Evolutionary conservation across 2,329 filamentous ascomycete species (phyloP).

Genomic region (Emmonsiellopsis sp.): DNA sequence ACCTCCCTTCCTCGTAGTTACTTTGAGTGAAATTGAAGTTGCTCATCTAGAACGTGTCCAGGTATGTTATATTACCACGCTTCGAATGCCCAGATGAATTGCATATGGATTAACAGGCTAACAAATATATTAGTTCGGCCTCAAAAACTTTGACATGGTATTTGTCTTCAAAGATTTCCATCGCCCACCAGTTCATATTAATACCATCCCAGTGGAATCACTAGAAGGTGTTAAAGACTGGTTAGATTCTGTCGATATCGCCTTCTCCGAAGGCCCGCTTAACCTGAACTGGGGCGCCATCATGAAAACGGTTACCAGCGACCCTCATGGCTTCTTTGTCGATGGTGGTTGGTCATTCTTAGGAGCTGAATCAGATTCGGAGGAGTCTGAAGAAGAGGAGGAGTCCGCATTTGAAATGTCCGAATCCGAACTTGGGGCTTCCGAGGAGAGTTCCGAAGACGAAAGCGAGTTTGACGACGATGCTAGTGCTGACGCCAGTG

Average conservation of each 20-base stretch:
- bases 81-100: not conserved
- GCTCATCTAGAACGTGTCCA: constrained; percentile 91
- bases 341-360: constrained; percentile 96
- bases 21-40: constrained; percentile 89
- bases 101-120: constrained; percentile 15
- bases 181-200: constrained; percentile 83
- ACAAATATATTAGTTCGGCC: constrained; percentile 60
- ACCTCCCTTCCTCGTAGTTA: constrained; percentile 91
- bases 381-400: constrained; percentile 57
- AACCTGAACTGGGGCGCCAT: constrained; percentile 99
- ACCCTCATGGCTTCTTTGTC: constrained; percentile 88
- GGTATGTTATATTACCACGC: constrained; percentile 20
- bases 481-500: constrained; percentile 64
- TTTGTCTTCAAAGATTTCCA: constrained; percentile 98
- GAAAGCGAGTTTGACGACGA: constrained; percentile 92
- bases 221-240: constrained; percentile 96
- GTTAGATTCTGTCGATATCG: constrained; percentile 90
- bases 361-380: constrained; percentile 75
- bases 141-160: constrained; percentile 98
- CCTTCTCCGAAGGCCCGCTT: constrained; percentile 85
- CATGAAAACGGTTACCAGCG: constrained; percentile 95
- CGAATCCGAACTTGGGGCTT: constrained; percentile 65
- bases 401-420: constrained; percentile 88
- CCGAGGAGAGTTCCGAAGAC: constrained; percentile 73
- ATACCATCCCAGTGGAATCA: constrained; percentile 93